Evolutionary conservation across 2,329 filamentous ascomycete genomes (phyloP), one percentile per base, ranked within the genome.

Genomic region (Pseudogymnoascus pannorum): DNA sequence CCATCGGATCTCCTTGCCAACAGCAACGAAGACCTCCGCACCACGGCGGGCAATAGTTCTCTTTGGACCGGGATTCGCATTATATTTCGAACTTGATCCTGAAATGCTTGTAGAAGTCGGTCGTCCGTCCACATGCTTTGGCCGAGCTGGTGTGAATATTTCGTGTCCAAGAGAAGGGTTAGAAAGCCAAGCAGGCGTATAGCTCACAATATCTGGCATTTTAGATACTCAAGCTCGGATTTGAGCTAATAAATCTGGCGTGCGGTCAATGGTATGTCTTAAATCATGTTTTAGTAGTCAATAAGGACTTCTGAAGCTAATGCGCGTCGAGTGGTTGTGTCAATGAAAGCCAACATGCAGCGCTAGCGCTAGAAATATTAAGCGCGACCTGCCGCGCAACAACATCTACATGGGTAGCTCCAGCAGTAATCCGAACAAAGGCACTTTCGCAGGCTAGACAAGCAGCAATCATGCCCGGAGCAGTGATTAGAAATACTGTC

Each of bases 1-100:
- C 92, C 94, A 99, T 73, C 92, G 83, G 64, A 99, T 88, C 74
- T 97, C 91, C 68, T 88, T 92, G 57, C 92, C 92, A 40, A 89
- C 87, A 18, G 92, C 92, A 11, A 91, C 86, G 72, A 97, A 97
- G 8, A 97, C 78, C 70, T 99, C 92, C 1, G 89, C 91, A 14
- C 89, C 92, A 63, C 93, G 82, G 58, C 84, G 85, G 8, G 92
- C 92, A 68, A 97, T 87, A 0, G 86, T 92, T 65, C 84, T 75
- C 62, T 80, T 78, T 8, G 85, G 82, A 16, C 84, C 82, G 18
- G 73, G 68, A 48, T 68, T 72, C 1, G 72, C 60, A 66, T 76
- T 77, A 72, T 62, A 63, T 60, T 67, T 67, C 36, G 66, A 66
- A 26, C 64, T 59, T 24, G 38, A 26, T 8, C 59, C 29, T 16